Evolutionary conservation across 306 rosid species (phyloP).

Genomic region (Vigna mungo): DNA sequence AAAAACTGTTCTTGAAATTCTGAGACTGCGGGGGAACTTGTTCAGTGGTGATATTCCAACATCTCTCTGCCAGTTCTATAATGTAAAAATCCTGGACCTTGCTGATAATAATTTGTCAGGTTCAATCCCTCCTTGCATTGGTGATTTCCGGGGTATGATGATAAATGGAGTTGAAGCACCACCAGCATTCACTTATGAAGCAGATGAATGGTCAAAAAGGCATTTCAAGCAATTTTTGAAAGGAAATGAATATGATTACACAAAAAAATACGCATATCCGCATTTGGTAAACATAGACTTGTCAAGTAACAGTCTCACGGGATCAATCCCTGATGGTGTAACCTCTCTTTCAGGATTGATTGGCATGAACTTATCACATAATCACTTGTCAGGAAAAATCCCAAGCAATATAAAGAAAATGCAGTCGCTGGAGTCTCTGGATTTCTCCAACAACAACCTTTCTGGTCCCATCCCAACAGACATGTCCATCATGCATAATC

Average conservation of each 20-base stretch:
- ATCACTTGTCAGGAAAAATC: conserved; percentile 17
- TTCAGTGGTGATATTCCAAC: conserved; percentile 36
- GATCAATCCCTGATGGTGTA: neutral
- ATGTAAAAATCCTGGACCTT: conserved; percentile 29
- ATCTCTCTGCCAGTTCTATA: neutral
- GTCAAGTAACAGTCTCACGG: conserved; percentile 17
- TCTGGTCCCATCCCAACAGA: neutral
- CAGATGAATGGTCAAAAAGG: neutral
- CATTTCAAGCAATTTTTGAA: conserved; percentile 19
- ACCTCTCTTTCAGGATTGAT: neutral
- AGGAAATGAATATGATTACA: conserved; percentile 18
- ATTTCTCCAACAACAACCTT: conserved; percentile 6
- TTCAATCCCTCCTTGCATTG: conserved; percentile 38
- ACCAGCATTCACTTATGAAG: neutral
- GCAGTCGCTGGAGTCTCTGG: conserved; percentile 14
- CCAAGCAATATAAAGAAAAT: neutral
- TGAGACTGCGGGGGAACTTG: conserved; percentile 25
- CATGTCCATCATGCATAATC: conserved; percentile 14
- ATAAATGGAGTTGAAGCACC: neutral
- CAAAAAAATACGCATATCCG: neutral
- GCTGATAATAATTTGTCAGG: conserved; percentile 13
- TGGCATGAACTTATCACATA: conserved; percentile 14
- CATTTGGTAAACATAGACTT: conserved; percentile 7
- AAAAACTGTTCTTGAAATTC: neutral
- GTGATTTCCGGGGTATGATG: conserved; percentile 10